Evolutionary conservation across 2,329 filamentous ascomycete species (phyloP), one percentile per base, ranked within the genome.

Genomic region (Calonectria hongkongensis): DNA sequence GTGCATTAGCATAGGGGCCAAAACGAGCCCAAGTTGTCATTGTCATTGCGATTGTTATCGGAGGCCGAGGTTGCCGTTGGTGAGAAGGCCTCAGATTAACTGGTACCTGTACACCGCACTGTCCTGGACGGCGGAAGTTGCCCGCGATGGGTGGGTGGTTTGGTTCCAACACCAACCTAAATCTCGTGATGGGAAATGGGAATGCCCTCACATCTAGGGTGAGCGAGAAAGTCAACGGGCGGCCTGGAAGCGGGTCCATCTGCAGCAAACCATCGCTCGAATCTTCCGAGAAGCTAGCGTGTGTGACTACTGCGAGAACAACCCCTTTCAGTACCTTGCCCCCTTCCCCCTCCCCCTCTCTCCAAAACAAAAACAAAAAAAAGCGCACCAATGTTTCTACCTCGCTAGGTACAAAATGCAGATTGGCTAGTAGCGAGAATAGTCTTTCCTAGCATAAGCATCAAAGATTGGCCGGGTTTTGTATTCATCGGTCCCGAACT

Each of bases 261-360:
- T 60, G 33, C 54, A 25, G 1, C 36, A 41, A 41, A 39, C 33
- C 54, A n/a, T 27, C 12, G 8, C 54, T 41, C 21, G 15, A 60
- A 39, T 25, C 54, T 60, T 41, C 54, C 36, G 15, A 30, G n/a
- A 16, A 41, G 12, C 33, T 60, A 60, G 54, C 36, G 54, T 6
- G 54, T 41, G 54, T 41, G 54, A 25, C 54, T 60, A 16, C 54
- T 60, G 54, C 54, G 54, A 60, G 54, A 27, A 21, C 3, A 30
- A 25, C 39, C 54, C 54, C 9, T 41, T 60, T 60, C 15, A 4
- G 54, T 15, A 60, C n/a, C 25, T 60, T 25, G 36, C 13, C 33
- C 33, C 12, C 33, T 5, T 33, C 33, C 33, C 12, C 33, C 33
- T 10, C 33, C 10, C 33, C 10, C 33, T 13, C 9, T 9, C 30